A percentile compares a stretch with the other conserved stretches of the same genome.
Evolutionary conservation across 139 green algal species (phyloP).

Genomic region (Coelastrella sp.): DNA sequence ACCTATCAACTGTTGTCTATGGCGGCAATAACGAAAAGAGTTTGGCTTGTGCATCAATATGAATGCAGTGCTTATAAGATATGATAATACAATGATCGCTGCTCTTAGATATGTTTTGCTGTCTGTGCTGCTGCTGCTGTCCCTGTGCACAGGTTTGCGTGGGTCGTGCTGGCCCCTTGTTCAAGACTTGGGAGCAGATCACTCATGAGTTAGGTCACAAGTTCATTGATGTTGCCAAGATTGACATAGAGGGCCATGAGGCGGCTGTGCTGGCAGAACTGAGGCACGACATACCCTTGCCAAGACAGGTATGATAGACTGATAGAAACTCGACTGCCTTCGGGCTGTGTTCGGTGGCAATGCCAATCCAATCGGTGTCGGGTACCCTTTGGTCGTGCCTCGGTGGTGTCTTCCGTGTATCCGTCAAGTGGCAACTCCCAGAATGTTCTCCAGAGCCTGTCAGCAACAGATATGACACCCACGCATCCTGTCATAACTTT

Average conservation of each 20-base stretch:
- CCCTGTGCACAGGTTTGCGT: not conserved
- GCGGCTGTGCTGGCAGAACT: slow-evolving; percentile 18
- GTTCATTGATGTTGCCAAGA: slow-evolving; percentile 2
- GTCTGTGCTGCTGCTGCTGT: slow-evolving; percentile 9
- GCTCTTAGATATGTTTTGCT: not conserved
- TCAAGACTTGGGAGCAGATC: slow-evolving; percentile 26
- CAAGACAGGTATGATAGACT: not conserved
- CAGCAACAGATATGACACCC: too few relatives aligned
- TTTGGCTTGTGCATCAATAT: too few relatives aligned
- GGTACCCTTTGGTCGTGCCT: too few relatives aligned
- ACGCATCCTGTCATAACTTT: too few relatives aligned
- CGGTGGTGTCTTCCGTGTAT: too few relatives aligned
- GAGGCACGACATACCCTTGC: slow-evolving; percentile 9
- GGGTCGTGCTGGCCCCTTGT: not conserved
- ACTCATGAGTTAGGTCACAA: slow-evolving; percentile 8
- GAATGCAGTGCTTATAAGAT: too few relatives aligned
- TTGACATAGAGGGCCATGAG: slow-evolving; percentile 44
- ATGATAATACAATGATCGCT: not conserved
- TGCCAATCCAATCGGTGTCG: too few relatives aligned
- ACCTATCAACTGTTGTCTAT: too few relatives aligned
- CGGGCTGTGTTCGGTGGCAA: not conserved
- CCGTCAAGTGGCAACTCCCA: too few relatives aligned
- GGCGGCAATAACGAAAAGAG: too few relatives aligned
- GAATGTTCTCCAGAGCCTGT: too few relatives aligned
- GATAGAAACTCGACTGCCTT: not conserved